Base-by-base conservation (phyloP, 345 rosid genomes). In the Clausena lansium region DNA sequence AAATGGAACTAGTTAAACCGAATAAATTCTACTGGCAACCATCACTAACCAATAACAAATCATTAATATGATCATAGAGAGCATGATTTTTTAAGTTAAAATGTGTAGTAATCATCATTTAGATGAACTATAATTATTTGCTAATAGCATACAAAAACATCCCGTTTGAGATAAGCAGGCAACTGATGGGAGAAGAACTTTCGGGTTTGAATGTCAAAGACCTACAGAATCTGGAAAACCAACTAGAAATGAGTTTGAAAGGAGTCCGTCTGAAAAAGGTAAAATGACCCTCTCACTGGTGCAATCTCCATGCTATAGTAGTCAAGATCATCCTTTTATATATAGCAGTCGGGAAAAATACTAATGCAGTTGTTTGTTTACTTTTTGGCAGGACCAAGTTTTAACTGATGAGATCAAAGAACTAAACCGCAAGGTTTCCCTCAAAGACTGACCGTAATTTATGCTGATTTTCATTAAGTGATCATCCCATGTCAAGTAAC, bases 131-230 rank as follows among this genome's bases (percentile, higher is more conserved):
- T 54, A 15, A 22, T 61, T 74, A 27, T 61, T 28, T 27, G 76
- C 69, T 65, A 33, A 77, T 55, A 5, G 67, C 79, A 62, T 55
- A 75, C 39, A 15, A 20, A 30, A 59, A 22, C 30, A 60, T 45
- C 28, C 57, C 1, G 45, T 41, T 30, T 54, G 54, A 66, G 28
- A 17, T 58, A 8, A 52, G 77, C 84, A 94, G 98, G 84, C 83
- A 92, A 78, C 63, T 94, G 81, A 89, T 89, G 98, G 98, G 98
- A 75, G 93, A 94, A 82, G 91, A 88, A 75, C 88, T 94, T 69
- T 86, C 94, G 50, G 94, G 98, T 77, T 80, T 94, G 75, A 80
- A 81, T 55, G 73, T 83, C 71, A 88, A 82, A 63, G 93, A 89
- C 73, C 83, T 94, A 45, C 89, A 91, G 79, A 89, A 87, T 74